Conservation (phyloP, 2,329 filamentous ascomycete genomes). For the Clathrospora elynae region DNA sequence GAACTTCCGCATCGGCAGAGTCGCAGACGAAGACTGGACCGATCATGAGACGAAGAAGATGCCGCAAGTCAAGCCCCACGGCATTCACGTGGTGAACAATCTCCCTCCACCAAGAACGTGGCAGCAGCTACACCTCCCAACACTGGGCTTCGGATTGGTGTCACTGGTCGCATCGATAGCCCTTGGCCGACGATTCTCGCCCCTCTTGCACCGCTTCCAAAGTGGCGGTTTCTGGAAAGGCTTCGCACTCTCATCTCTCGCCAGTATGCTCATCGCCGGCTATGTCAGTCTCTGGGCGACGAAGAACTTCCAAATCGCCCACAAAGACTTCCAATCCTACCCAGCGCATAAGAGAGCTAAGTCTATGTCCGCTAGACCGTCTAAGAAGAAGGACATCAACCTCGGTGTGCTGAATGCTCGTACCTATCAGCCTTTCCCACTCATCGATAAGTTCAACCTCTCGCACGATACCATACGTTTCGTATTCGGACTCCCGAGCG, state of each 20-base stretch:
- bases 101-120: conserved; percentile 17
- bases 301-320: conserved; percentile 18
- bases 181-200: conserved; percentile 13
- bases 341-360: conserved; percentile 21
- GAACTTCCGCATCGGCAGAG: conserved; percentile 40
- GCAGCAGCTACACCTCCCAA: conserved; percentile 6
- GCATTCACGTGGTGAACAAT: conserved; percentile 17
- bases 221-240: conserved; percentile 20
- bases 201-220: conserved; percentile 13
- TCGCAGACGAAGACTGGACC: conserved; percentile 21
- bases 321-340: conserved; percentile 20
- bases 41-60: conserved; percentile 40
- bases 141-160: conserved; percentile 10
- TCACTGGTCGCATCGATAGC: conserved; percentile 9
- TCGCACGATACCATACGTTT: conserved; percentile 30
- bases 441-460: conserved; percentile 36
- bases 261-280: conserved; percentile 11
- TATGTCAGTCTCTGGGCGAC: conserved; percentile 17
- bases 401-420: conserved; percentile 57
- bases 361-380: conserved; percentile 5
- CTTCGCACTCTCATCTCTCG: conserved; percentile 16
- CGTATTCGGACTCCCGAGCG: conserved; percentile 33
- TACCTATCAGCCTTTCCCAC: conserved; percentile 55
- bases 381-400: conserved; percentile 22
- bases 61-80: conserved; percentile 39